These are phyloP conservation scores for Pseudomassariella vexata DNA, from an alignment of 2,329 filamentous ascomycete species.

Conservation along the genomic window DNA sequence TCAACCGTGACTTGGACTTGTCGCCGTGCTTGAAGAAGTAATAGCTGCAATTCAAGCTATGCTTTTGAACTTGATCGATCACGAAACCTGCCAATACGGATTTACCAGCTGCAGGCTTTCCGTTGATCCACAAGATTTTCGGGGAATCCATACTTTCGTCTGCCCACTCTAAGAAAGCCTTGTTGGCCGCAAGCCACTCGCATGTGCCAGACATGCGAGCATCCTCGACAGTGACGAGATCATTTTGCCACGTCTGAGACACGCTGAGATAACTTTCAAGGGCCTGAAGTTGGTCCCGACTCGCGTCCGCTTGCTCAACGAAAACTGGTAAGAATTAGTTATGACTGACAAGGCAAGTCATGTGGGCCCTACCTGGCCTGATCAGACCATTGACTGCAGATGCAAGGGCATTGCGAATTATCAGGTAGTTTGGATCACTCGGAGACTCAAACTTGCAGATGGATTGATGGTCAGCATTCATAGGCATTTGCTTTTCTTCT, in stretches of 20 bases:
- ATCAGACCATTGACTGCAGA: slow-evolving; percentile 12
- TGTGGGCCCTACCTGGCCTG: slow-evolving; percentile 8
- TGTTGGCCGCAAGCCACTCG: not conserved
- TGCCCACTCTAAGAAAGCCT: slow-evolving; percentile 1
- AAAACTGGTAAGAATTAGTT: too few relatives aligned
- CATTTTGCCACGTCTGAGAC: not conserved
- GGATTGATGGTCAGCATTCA: slow-evolving; percentile 22
- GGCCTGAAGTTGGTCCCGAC: not conserved
- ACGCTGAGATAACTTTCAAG: not conserved
- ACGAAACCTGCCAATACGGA: slow-evolving; percentile 8
- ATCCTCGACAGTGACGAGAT: not conserved
- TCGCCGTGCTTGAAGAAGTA: slow-evolving; percentile 16
- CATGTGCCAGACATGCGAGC: not conserved
- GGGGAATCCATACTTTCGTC: not conserved
- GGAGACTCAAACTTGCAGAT: slow-evolving; percentile 25
- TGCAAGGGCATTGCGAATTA: slow-evolving; percentile 17
- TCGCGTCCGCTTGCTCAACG: not conserved
- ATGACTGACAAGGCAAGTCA: not conserved
- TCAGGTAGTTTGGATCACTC: slow-evolving; percentile 20
- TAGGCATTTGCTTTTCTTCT: not conserved
- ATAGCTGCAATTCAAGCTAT: slow-evolving; percentile 6
- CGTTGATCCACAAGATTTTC: slow-evolving; percentile 19
- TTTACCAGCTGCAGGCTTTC: slow-evolving; percentile 15
- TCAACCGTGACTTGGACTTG: slow-evolving; percentile 9
- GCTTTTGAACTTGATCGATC: slow-evolving; percentile 6